phyloP scores from a whole-genome alignment of 768 basidiomycete species.

The Termitomyces eurrhizus region DNA sequence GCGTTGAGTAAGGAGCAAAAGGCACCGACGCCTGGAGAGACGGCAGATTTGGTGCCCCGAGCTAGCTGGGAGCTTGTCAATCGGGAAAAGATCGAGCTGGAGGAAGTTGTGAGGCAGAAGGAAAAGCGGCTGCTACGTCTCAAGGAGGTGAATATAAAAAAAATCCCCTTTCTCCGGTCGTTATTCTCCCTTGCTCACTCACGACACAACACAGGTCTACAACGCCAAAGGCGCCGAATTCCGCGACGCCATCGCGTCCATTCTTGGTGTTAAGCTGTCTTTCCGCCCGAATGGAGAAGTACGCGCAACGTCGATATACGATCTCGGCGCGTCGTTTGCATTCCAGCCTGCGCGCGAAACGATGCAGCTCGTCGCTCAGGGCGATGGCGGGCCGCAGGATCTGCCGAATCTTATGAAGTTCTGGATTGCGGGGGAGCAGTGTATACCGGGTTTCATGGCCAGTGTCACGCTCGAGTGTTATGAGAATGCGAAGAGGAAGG shows the following conservation, averaged over 20 bases:
- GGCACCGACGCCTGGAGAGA: neutral
- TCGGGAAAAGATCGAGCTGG: constrained; percentile 65
- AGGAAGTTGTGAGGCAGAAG: constrained; percentile 65
- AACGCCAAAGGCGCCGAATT: constrained; percentile 85
- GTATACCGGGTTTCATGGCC: constrained; percentile 86
- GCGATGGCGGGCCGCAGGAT: constrained; percentile 72
- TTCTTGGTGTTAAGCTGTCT: constrained; percentile 87
- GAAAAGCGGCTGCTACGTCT: constrained; percentile 78
- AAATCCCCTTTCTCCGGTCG: neutral
- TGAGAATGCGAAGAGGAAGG: constrained; percentile 56
- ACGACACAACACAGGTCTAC: constrained; percentile 59
- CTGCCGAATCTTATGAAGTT: constrained; percentile 73
- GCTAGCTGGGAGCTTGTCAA: constrained; percentile 75
- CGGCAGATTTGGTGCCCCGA: constrained; percentile 59
- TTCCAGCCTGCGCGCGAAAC: constrained; percentile 63
- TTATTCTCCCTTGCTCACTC: neutral
- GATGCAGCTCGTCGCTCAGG: constrained; percentile 74
- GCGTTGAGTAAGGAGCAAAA: neutral
- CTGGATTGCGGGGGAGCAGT: constrained; percentile 84
- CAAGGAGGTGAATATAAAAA: constrained; percentile 56
- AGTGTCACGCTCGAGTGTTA: constrained; percentile 87
- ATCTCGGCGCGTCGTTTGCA: constrained; percentile 82
- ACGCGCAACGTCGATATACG: constrained; percentile 86
- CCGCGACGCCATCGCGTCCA: constrained; percentile 83
- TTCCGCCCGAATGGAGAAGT: constrained; percentile 92